Evolutionary conservation across 441 rosid genomes (phyloP).

Genomic region (Melastoma candidum): DNA sequence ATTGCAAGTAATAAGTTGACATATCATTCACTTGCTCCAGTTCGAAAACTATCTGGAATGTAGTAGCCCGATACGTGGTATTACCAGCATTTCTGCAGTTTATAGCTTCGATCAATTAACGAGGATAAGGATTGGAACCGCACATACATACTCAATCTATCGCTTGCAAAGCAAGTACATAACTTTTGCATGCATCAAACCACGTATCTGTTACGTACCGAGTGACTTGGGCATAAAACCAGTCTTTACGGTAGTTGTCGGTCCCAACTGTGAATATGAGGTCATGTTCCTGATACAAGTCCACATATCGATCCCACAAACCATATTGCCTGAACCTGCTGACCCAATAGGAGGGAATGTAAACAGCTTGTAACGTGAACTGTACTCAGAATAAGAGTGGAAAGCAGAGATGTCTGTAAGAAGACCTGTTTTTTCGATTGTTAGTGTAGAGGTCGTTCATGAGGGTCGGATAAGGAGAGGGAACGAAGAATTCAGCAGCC

Average conservation of each 20-base stretch:
- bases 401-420: background rate
- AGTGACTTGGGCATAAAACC: slow-evolving; percentile 64
- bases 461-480: slow-evolving; percentile 9
- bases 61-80: slow-evolving; percentile 29
- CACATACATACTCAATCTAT: too few relatives aligned
- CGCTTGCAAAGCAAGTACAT: too few relatives aligned
- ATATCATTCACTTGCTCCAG: slow-evolving; percentile 21
- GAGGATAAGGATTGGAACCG: too few relatives aligned
- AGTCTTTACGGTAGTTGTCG: slow-evolving; percentile 28
- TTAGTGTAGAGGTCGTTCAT: slow-evolving; percentile 14
- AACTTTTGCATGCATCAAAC: too few relatives aligned
- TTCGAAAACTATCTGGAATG: slow-evolving; percentile 59
- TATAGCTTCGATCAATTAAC: too few relatives aligned
- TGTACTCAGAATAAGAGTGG: background rate
- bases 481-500: slow-evolving; percentile 9
- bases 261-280: slow-evolving; percentile 33
- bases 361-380: background rate
- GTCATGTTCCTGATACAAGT: slow-evolving; percentile 35
- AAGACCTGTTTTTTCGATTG: slow-evolving; percentile 23
- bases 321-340: slow-evolving; percentile 60
- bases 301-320: slow-evolving; percentile 49
- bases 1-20: slow-evolving; percentile 41
- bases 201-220: slow-evolving; percentile 20
- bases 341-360: background rate
- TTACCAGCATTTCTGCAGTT: slow-evolving; percentile 23